These are phyloP conservation scores for Azolla pinnata DNA, from an alignment of 75 land plant genomes.

Conservation along the genomic window DNA sequence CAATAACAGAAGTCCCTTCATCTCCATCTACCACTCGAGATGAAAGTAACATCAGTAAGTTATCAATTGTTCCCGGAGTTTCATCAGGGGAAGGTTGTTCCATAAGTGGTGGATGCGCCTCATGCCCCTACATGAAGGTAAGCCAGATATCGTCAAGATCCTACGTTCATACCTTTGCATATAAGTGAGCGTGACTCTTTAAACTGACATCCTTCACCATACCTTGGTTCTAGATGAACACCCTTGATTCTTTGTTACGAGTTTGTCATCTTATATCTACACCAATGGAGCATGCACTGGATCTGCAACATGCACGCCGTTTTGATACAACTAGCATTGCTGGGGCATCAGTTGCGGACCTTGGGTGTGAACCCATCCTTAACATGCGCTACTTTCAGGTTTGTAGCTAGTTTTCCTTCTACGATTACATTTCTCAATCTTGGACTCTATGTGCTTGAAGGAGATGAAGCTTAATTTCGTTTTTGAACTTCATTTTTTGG, in stretches of 20 bases:
- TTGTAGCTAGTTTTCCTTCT: not conserved
- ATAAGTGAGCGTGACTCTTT: not conserved
- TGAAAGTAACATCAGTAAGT: constrained; percentile 24
- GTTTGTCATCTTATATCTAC: constrained; percentile 61
- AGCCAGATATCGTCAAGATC: not conserved
- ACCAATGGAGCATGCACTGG: constrained; percentile 26
- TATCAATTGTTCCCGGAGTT: constrained; percentile 84
- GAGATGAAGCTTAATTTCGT: not conserved
- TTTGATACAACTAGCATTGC: constrained; percentile 36
- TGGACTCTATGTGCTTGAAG: not conserved
- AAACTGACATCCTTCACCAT: not conserved
- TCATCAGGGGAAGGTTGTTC: constrained; percentile 97
- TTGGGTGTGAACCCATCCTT: constrained; percentile 94
- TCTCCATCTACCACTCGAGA: constrained; percentile 20
- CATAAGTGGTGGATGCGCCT: constrained; percentile 95
- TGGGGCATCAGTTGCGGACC: constrained; percentile 72
- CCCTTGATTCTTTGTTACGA: constrained; percentile 52
- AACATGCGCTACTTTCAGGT: constrained; percentile 98
- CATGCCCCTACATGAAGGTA: constrained; percentile 99
- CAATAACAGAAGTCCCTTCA: constrained; percentile 39
- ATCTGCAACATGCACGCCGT: constrained; percentile 40
- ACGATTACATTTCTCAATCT: not conserved
- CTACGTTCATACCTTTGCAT: not conserved
- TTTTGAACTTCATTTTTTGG: not conserved
- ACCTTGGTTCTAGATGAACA: constrained; percentile 55